Evolutionary conservation across 2,329 filamentous ascomycete genomes (phyloP).

Genomic region (Fonsecaea pedrosoi): DNA sequence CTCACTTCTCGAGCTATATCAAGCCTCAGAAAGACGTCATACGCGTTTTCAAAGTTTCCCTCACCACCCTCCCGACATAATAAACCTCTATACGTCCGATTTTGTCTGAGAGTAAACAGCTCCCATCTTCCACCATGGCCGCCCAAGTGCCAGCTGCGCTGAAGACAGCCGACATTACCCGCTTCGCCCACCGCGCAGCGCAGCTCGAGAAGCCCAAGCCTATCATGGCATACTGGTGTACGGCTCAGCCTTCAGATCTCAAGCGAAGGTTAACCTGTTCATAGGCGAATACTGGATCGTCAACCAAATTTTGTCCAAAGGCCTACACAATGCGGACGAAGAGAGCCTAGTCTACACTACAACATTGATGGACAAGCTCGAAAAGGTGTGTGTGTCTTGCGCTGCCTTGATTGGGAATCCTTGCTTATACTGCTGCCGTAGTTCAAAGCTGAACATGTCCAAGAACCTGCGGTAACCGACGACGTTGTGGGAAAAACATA

Average conservation of each 20-base stretch:
- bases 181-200: slow-evolving; percentile 80
- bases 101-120: neutral
- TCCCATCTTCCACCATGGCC: slow-evolving; percentile 64
- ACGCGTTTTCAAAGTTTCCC: neutral
- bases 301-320: slow-evolving; percentile 83
- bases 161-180: slow-evolving; percentile 79
- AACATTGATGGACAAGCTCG: slow-evolving; percentile 86
- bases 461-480: slow-evolving; percentile 83
- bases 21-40: slow-evolving; percentile 3
- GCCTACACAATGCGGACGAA: slow-evolving; percentile 77
- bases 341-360: slow-evolving; percentile 83
- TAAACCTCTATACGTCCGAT: neutral
- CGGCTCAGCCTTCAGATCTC: slow-evolving; percentile 47
- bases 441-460: slow-evolving; percentile 74
- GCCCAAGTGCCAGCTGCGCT: slow-evolving; percentile 73
- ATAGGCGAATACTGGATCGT: slow-evolving; percentile 89
- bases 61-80: neutral
- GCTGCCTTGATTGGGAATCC: neutral
- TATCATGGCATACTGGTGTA: slow-evolving; percentile 94
- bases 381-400: slow-evolving; percentile 64
- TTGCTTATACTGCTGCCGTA: slow-evolving; percentile 42
- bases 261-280: slow-evolving; percentile 39
- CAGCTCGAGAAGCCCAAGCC: slow-evolving; percentile 87
- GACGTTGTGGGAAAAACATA: slow-evolving; percentile 88
- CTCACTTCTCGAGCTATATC: neutral